These are phyloP conservation scores for Colletotrichum sp. DNA, from an alignment of 2,329 filamentous ascomycete species.

Conservation along the genomic window DNA sequence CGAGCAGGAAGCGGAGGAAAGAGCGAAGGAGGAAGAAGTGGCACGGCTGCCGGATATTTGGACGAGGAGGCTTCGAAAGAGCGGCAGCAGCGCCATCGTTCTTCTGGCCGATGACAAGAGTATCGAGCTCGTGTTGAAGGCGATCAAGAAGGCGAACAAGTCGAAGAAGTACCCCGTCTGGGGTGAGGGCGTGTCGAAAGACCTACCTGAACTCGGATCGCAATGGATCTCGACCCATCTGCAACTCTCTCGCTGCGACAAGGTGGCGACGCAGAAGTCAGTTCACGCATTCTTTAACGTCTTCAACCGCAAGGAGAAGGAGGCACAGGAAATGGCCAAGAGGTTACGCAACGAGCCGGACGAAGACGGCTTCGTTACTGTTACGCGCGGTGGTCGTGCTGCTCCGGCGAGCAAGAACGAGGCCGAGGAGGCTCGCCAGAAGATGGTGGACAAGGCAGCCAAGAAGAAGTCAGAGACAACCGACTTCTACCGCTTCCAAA, in stretches of 20 bases:
- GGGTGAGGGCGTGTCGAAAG: constrained; percentile 66
- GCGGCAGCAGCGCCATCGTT: constrained; percentile 81
- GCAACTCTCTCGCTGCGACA: constrained; percentile 72
- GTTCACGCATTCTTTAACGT: constrained; percentile 86
- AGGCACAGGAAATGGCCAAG: constrained; percentile 65
- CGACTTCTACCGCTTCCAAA: constrained; percentile 87
- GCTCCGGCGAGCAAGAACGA: constrained; percentile 79
- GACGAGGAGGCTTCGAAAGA: constrained; percentile 72
- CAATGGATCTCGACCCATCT: constrained; percentile 70
- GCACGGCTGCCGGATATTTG: constrained; percentile 73
- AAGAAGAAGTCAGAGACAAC: constrained; percentile 67
- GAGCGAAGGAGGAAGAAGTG: constrained; percentile 60
- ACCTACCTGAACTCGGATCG: constrained; percentile 62
- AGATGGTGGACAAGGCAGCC: constrained; percentile 67
- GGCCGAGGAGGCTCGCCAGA: constrained; percentile 62
- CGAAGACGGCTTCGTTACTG: constrained; percentile 94
- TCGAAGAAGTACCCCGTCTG: constrained; percentile 69
- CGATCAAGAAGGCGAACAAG: constrained; percentile 66
- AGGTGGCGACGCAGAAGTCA: constrained; percentile 67
- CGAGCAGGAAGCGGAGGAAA: constrained; percentile 63
- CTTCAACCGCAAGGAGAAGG: constrained; percentile 76
- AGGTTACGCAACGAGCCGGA: constrained; percentile 80
- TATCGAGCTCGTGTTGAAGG: constrained; percentile 78
- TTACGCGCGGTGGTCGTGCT: constrained; percentile 76
- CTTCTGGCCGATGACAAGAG: constrained; percentile 84